Evolutionary conservation across 2,329 filamentous ascomycete genomes (phyloP).

Genomic region (Scedosporium apiospermum): DNA sequence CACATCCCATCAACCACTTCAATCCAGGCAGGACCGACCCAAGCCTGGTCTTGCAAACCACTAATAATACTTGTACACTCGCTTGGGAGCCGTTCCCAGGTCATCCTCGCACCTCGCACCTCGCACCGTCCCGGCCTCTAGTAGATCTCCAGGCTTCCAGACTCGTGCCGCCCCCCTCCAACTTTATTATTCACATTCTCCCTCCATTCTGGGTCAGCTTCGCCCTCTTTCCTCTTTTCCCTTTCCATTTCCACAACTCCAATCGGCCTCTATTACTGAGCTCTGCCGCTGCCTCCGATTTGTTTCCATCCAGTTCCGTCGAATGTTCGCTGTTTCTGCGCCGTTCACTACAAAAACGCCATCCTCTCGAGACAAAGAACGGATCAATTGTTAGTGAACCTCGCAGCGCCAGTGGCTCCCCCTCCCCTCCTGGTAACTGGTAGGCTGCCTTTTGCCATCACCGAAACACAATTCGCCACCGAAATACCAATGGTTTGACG

Average conservation of each 20-base stretch:
- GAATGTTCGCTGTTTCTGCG: background rate
- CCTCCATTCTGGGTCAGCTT: background rate
- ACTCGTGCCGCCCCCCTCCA: background rate
- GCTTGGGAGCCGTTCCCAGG: too few relatives aligned
- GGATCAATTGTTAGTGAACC: background rate
- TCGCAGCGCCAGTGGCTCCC: background rate
- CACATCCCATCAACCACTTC: too few relatives aligned
- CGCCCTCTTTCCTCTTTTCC: background rate
- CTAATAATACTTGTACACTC: too few relatives aligned
- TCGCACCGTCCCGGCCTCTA: background rate
- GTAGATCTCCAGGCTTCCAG: background rate
- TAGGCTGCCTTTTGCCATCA: background rate
- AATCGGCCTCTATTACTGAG: background rate
- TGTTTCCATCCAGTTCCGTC: background rate
- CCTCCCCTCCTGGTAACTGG: background rate
- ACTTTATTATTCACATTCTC: background rate
- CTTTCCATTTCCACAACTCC: background rate
- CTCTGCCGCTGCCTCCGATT: background rate
- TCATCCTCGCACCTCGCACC: background rate
- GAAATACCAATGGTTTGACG: background rate
- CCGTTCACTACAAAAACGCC: background rate
- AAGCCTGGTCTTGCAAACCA: too few relatives aligned
- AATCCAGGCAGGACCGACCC: too few relatives aligned
- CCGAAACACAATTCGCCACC: background rate
- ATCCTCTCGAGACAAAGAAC: background rate